Base-by-base conservation (phyloP, 805 yeast species). In the Barnettozyma siamensis region DNA sequence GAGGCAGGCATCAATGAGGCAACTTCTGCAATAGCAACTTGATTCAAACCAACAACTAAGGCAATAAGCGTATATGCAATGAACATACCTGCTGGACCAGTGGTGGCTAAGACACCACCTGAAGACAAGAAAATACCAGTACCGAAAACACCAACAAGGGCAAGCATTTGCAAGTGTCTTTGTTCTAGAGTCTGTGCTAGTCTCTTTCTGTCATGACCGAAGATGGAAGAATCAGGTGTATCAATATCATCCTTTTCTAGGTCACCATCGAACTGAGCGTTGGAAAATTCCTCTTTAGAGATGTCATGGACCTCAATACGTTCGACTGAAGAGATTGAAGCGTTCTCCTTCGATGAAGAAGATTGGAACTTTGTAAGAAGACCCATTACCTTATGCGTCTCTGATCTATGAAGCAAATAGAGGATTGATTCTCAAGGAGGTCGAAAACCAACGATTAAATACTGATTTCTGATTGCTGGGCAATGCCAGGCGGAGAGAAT, bases 141-240 rank as follows among this genome's bases (percentile, higher is more conserved):
- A 38, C 72, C 73, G 45, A 68, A 59, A 41, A 70, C 65, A 44
- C 71, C 69, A 17, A 72, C 73, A 38, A 72, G 63, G 27, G 76
- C 68, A 40, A 72, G 63, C 73, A 72, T 69, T 48, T 70, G 73
- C 40, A 71, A 50, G 49, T 70, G 75, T 35, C 61, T 46, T 34
- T 53, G 59, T 17, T 56, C 42, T 18, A 54, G 35, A 9, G 42
- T 36, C 33, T 47, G 46, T 5, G 40, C 39, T 21, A 39, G n/a
- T 10, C 45, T 37, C 17, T 30, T 17, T 28, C 51, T 36, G 28
- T 49, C 53, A 4, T 41, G 24, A 10, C 41, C 47, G 18, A 49
- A 49, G 28, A 39, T 27, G 19, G 45, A 32, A n/a, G 32, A 10
- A 12, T 12, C 29, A 15, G 33, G n/a, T n/a, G n/a, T 41, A 15